Evolutionary conservation across 2,329 filamentous ascomycete species (phyloP).

Genomic region (Setomelanomma holmii): DNA sequence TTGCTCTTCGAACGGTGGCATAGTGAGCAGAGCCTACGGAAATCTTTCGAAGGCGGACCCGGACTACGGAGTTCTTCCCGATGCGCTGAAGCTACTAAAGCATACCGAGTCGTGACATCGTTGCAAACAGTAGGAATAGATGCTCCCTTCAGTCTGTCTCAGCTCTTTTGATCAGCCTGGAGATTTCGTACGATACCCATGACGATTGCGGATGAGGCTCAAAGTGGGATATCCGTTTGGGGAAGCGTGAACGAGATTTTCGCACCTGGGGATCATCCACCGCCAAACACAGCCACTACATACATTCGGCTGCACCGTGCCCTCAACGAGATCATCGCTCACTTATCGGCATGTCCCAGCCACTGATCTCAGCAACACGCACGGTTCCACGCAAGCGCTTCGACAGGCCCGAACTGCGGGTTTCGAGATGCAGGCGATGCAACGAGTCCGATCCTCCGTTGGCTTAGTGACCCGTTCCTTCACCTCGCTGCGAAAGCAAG

Average conservation of each 20-base stretch:
- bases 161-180: not conserved
- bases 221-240: not conserved
- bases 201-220: not conserved
- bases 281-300: not conserved
- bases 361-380: not conserved
- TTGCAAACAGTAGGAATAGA: no score
- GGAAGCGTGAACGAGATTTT: not conserved
- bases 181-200: no score
- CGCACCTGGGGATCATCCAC: not conserved
- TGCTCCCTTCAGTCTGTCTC: no score
- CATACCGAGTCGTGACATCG: no score
- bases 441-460: not conserved
- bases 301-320: not conserved
- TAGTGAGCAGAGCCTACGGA: no score
- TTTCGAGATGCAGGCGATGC: not conserved
- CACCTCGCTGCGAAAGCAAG: not conserved
- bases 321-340: not conserved
- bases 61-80: no score
- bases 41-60: no score
- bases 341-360: not conserved
- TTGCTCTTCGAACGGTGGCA: no score
- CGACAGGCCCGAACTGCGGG: not conserved
- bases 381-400: not conserved
- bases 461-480: not conserved
- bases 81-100: no score